phyloP scores from a whole-genome alignment of 768 basidiomycete species.

The Cubamyces lactineus region DNA sequence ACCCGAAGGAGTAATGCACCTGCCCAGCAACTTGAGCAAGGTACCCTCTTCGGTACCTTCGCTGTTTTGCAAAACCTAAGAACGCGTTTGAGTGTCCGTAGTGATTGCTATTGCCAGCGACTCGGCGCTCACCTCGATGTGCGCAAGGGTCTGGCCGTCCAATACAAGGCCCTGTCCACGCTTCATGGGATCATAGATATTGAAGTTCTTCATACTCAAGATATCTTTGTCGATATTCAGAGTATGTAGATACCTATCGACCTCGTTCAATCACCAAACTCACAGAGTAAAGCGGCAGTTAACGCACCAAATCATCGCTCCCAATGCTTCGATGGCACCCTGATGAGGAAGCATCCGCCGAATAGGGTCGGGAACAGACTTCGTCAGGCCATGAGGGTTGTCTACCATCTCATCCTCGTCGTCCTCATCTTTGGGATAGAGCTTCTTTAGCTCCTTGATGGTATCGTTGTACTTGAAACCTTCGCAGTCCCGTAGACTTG shows the following conservation, averaged over 20 bases:
- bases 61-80: conserved; percentile 82
- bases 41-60: conserved; percentile 95
- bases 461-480: conserved; percentile 79
- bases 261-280: conserved; percentile 32
- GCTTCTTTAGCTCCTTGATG: conserved; percentile 62
- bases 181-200: conserved; percentile 95
- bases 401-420: conserved; percentile 52
- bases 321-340: conserved; percentile 81
- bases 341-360: conserved; percentile 67
- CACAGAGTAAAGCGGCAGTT: conserved; percentile 21
- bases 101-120: neutral
- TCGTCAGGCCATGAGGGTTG: conserved; percentile 42
- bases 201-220: conserved; percentile 95
- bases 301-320: conserved; percentile 86
- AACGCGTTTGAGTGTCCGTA: conserved; percentile 6
- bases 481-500: conserved; percentile 79
- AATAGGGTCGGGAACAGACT: conserved; percentile 69
- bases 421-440: conserved; percentile 56
- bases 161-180: conserved; percentile 82
- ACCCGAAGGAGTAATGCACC: conserved; percentile 94
- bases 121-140: conserved; percentile 72
- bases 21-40: conserved; percentile 75
- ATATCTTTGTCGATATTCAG: conserved; percentile 97
- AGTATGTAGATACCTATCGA: conserved; percentile 79
- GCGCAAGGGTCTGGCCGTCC: conserved; percentile 94